Base-by-base conservation (phyloP, 805 yeast genomes). In the Hanseniaspora vineae region DNA sequence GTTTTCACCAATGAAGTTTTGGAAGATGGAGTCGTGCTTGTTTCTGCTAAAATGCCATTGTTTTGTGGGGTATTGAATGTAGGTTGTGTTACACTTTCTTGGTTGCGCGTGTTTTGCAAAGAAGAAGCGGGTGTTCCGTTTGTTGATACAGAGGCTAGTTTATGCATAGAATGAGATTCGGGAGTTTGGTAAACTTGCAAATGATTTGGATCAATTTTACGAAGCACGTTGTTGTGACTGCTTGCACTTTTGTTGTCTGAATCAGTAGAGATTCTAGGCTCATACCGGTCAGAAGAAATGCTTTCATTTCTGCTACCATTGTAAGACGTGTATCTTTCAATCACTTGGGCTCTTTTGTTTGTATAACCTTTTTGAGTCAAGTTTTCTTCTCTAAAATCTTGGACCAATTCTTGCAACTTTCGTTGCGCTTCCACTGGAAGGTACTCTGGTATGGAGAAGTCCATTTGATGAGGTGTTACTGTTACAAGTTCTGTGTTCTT, bases 311-410 rank as follows among this genome's bases (percentile, higher is more conserved):
- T 33, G 15, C 14, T 5, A 4, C 37, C 15, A 33, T 33, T 33
- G 14, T 33, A n/a, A n/a, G 14, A 33, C 9, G 53, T 53, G 42
- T 51, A 51, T 20, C 50, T 51, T 32, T 57, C 57, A 31, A 64
- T 39, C 3, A 64, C 15, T 29, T 52, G 54, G 31, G 56, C 55
- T 42, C 85, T 65, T 51, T 78, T 81, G 54, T 75, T 80, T 42
- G 69, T 66, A 58, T 80, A 84, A 1, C 92, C 90, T 58, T 82
- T 84, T 44, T 73, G 80, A 0, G 92, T 83, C 48, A 84, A 66
- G 49, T 80, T 80, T 1, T 87, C 90, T 35, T 83, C 88, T 53
- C 70, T 69, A 51, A 67, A 77, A 51, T 80, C 85, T 10, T 64
- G 56, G 13, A 69, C 67, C 31, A 79, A 65, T 37, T 66, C 70